Evolutionary conservation across 1,284 basidiomycete genomes (phyloP).

Genomic region (Irpex sp.): DNA sequence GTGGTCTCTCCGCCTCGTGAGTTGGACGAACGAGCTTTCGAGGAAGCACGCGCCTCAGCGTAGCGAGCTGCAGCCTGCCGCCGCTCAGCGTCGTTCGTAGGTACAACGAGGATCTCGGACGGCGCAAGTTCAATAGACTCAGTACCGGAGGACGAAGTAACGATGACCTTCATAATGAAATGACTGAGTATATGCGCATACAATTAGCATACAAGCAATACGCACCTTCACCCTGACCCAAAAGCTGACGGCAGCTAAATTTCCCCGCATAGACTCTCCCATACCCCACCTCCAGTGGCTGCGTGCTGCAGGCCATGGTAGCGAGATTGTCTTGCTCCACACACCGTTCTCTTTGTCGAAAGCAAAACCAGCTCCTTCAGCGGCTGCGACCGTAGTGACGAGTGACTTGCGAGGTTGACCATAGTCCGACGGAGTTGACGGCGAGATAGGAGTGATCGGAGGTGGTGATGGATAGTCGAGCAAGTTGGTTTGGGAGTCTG

Average conservation of each 20-base stretch:
- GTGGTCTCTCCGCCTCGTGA: neutral
- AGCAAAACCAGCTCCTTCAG: slow-evolving; percentile 51
- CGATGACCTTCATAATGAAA: slow-evolving; percentile 42
- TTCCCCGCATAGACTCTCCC: slow-evolving; percentile 69
- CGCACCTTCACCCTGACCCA: slow-evolving; percentile 66
- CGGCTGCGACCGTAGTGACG: slow-evolving; percentile 49
- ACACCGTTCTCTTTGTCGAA: slow-evolving; percentile 46
- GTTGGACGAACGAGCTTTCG: slow-evolving; percentile 6
- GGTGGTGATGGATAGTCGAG: slow-evolving; percentile 27
- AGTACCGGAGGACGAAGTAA: slow-evolving; percentile 50
- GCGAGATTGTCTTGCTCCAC: slow-evolving; percentile 59
- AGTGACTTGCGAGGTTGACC: slow-evolving; percentile 34
- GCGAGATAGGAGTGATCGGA: slow-evolving; percentile 16
- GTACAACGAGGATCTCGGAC: slow-evolving; percentile 59
- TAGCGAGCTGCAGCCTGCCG: slow-evolving; percentile 62
- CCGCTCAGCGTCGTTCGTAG: slow-evolving; percentile 67
- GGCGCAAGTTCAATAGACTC: slow-evolving; percentile 68
- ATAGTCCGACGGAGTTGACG: slow-evolving; percentile 12
- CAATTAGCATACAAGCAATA: slow-evolving; percentile 10
- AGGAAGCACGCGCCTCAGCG: slow-evolving; percentile 32
- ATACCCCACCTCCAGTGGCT: slow-evolving; percentile 70
- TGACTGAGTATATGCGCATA: neutral
- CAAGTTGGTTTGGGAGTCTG: slow-evolving; percentile 31
- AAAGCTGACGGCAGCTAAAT: slow-evolving; percentile 65
- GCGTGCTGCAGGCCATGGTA: slow-evolving; percentile 70